These are phyloP conservation scores for Pseudoneurospora amorphoporcata DNA, from an alignment of 495 filamentous ascomycete genomes.

Conservation along the genomic window DNA sequence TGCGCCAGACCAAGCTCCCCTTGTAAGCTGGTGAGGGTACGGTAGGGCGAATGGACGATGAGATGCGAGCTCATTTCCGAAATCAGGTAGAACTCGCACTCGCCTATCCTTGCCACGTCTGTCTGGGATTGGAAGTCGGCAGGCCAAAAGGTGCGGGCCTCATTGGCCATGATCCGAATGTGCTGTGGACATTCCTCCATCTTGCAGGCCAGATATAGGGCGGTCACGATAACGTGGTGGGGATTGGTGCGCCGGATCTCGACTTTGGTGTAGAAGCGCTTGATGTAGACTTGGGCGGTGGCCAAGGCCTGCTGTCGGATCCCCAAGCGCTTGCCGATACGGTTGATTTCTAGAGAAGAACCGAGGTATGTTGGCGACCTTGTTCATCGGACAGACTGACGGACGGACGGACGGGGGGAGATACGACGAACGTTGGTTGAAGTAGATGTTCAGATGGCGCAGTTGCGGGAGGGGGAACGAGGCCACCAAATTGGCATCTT, in stretches of 20 bases:
- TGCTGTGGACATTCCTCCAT: constrained; percentile 98
- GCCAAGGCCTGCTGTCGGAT: constrained; percentile 87
- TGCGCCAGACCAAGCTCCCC: constrained; percentile 55
- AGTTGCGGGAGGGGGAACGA: constrained; percentile 74
- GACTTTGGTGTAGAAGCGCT: constrained; percentile 85
- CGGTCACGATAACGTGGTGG: constrained; percentile 81
- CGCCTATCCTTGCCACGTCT: constrained; percentile 82
- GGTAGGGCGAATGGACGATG: constrained; percentile 96
- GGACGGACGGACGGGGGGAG: not conserved
- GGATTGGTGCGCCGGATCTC: constrained; percentile 90
- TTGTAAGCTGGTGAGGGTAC: constrained; percentile 67
- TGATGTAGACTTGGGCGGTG: constrained; percentile 89
- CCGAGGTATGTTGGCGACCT: not conserved
- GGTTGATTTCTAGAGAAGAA: constrained; percentile 54
- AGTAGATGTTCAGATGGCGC: constrained; percentile 80
- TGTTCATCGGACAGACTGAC: not conserved
- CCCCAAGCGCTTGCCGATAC: constrained; percentile 67
- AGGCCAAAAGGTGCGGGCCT: constrained; percentile 82
- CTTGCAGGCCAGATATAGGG: constrained; percentile 92
- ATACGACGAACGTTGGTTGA: constrained; percentile 69
- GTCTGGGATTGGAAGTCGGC: constrained; percentile 64
- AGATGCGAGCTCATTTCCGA: constrained; percentile 91
- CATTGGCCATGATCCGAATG: constrained; percentile 75
- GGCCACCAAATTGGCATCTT: constrained; percentile 57
- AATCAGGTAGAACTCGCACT: constrained; percentile 94